phyloP scores from a whole-genome alignment of 441 rosid species.

The Populus tomentosa region DNA sequence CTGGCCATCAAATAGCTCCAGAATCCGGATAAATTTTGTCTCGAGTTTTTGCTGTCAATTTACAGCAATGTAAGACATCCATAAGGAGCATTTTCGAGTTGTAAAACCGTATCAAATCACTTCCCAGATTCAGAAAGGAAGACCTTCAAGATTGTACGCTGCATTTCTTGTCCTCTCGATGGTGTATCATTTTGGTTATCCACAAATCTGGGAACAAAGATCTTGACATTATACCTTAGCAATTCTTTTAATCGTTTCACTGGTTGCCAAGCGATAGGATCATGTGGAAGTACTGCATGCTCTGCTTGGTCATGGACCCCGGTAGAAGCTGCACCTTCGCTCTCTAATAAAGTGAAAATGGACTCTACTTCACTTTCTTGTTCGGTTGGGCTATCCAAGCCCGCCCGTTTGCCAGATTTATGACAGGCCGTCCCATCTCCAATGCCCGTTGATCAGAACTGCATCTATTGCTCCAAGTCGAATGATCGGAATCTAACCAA shows the following conservation, averaged over 20 bases:
- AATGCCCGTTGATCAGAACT: neutral
- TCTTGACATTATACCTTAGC: neutral
- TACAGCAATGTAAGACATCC: neutral
- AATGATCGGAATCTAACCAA: neutral
- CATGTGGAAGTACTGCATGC: neutral
- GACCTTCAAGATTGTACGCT: neutral
- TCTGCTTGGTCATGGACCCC: neutral
- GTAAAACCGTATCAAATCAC: neutral
- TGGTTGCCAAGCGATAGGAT: neutral
- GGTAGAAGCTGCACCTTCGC: neutral
- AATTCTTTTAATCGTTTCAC: neutral
- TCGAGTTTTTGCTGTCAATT: neutral
- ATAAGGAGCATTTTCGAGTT: neutral
- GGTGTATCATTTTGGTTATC: neutral
- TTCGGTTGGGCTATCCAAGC: neutral
- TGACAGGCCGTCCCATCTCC: neutral
- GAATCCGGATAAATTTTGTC: neutral
- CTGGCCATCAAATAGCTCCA: neutral
- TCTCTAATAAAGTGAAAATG: neutral
- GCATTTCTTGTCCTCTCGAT: neutral
- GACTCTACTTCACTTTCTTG: neutral
- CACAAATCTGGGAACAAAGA: neutral
- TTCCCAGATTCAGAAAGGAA: neutral
- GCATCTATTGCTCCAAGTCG: neutral
- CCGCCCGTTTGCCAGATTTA: neutral